Evolutionary conservation across 164 flowering plant species (phyloP).

Genomic region (grape (Vitis vinifera)): ASM3070453v1 NC_081807.1:1894501-1895000

Average conservation of each 20-base stretch:
- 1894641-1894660: background rate
- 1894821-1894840: background rate
- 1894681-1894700: conserved; percentile 18
- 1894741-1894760: conserved; percentile 49
- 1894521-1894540: background rate
- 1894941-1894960: too few relatives aligned
- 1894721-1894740: conserved; percentile 51
- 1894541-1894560: background rate
- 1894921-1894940: too few relatives aligned
- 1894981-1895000: too few relatives aligned
- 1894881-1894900: too few relatives aligned
- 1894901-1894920: too few relatives aligned
- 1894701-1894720: conserved; percentile 53
- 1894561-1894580: background rate
- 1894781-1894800: conserved; percentile 50
- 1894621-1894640: background rate
- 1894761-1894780: conserved; percentile 49
- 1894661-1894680: background rate
- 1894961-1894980: too few relatives aligned
- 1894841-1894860: background rate
- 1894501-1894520: background rate
- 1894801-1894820: conserved; percentile 27
- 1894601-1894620: background rate
- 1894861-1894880: background rate
- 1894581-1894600: background rate